These are phyloP conservation scores for Symbiodinium natans DNA, from an alignment of 73 alveolate species.

Conservation along the genomic window DNA sequence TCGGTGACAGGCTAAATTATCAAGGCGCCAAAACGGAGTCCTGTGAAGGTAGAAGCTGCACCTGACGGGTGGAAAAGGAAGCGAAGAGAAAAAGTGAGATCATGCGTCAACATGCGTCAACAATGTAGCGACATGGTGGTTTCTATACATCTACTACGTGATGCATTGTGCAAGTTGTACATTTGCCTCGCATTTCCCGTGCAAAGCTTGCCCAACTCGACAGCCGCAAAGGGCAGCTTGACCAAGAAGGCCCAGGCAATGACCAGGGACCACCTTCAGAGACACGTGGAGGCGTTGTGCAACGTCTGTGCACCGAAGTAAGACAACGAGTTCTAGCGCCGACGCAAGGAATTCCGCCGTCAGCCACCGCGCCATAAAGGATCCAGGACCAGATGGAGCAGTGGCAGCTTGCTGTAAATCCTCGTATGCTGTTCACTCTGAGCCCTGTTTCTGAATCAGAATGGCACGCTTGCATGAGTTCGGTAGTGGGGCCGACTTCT, in stretches of 20 bases:
- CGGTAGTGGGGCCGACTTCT: too few relatives aligned
- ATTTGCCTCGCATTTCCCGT: conserved; percentile 1
- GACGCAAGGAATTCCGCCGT: neutral
- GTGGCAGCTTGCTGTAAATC: too few relatives aligned
- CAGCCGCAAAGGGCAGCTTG: conserved; percentile 55
- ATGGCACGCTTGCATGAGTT: too few relatives aligned
- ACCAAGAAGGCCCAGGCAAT: neutral
- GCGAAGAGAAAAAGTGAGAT: too few relatives aligned
- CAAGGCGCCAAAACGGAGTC: conserved; percentile 18
- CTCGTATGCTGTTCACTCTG: too few relatives aligned
- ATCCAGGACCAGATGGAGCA: too few relatives aligned
- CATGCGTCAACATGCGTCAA: neutral
- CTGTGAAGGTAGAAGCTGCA: conserved; percentile 34
- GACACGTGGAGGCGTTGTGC: too few relatives aligned
- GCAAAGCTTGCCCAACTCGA: conserved; percentile 42
- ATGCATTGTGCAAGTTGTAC: neutral
- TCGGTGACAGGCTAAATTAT: too few relatives aligned
- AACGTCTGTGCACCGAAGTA: too few relatives aligned
- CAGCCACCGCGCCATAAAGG: conserved; percentile 7
- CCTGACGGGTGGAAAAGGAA: neutral
- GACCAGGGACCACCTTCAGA: conserved; percentile 71
- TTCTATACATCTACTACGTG: too few relatives aligned
- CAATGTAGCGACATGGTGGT: neutral
- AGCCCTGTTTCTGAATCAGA: too few relatives aligned
- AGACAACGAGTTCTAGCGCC: too few relatives aligned